Evolutionary conservation across 768 basidiomycete species (phyloP), one percentile per base, ranked within the genome.

Genomic region (Coprinopsis cinerea): DNA sequence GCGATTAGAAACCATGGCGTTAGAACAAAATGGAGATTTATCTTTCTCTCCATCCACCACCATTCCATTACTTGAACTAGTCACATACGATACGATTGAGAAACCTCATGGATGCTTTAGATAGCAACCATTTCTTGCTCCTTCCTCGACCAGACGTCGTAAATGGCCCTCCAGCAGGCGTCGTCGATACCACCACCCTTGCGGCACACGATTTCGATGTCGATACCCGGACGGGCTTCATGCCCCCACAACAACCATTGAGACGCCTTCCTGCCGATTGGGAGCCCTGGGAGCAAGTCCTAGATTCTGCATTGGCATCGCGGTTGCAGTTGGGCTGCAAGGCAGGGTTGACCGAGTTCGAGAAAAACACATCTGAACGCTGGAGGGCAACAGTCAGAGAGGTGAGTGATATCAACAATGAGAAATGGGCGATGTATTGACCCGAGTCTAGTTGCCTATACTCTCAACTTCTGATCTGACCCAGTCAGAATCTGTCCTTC

Each of bases 131-230:
- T 45, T 70, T 70, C 49, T 57, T 70, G 15, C 57, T 60, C 14
- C 64, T 67, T 44, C 65, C 67, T 24, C 57, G 66, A 18, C 66
- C 64, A 3, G 63, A 64, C 47, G 48, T 59, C 35, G 42, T 57
- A 25, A 45, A 57, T 24, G 59, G 62, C 2, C 64, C 61, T 9
- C 57, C 62, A 14, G 35, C 51, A 0, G 64, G 65, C 20, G 55
- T 64, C 22, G 54, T 57, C 13, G 66, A 67, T 55, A 67, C 65
- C 34, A 61, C 64, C 23, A 85, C 87, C 11, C 78, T 88, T 51
- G 85, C 87, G 1, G 83, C 85, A 2, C 85, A 88, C 56, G 88
- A 88, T 71, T 96, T 89, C 72, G 91, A 95, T 61, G 89, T 96
- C 57, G 90, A 92, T 59, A 86, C 85, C 1, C 73, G 84, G n/a